Evolutionary conservation across 2,329 filamentous ascomycete genomes (phyloP), one percentile per base, ranked within the genome.

Genomic region (Ascochyta koolunga): DNA sequence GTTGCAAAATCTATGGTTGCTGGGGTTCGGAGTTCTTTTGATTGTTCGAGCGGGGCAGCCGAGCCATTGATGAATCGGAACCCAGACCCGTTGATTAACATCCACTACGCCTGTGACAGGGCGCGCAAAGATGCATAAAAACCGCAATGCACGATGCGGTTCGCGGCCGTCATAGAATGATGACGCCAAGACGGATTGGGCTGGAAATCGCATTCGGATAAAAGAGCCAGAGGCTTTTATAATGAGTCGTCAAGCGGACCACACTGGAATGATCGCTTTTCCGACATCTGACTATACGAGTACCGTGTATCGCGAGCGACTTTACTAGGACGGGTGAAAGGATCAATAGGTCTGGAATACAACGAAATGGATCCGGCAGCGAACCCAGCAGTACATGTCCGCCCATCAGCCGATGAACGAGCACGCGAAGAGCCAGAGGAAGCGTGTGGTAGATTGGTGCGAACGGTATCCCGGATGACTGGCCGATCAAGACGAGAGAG

Each of bases 291-390:
- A 18, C 27, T 19, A 29, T 22, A 13, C 27, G 16, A 40, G 15
- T 21, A 24, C 15, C 41, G 32, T 22, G 36, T 13, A 31, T 47
- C 18, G 24, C 29, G 2, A 24, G 18, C 13, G 11, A 15, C 5
- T 25, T 13, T 11, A 37, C 25, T 18, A 25, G 13, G 24, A 31
- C n/a, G 27, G 1, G 22, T 18, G 25, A 3, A 22, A 16, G 8
- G 10, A 21, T 18, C 19, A 33, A 32, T 11, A 22, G 19, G 1
- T 19, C 40, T 24, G 18, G 13, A 19, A 32, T 11, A 32, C 32
- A 2, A 9, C 24, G 54, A 52, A 3, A 73, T 73, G 69, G 69
- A 72, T 56, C 60, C 65, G 27, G 56, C 58, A 29, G 59, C 68
- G 18, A 70, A 69, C 11, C 61, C 69, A 22, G 58, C 58, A 2